Evolutionary conservation across 2,329 filamentous ascomycete species (phyloP).

Genomic region (Clonostachys rhizophaga): DNA sequence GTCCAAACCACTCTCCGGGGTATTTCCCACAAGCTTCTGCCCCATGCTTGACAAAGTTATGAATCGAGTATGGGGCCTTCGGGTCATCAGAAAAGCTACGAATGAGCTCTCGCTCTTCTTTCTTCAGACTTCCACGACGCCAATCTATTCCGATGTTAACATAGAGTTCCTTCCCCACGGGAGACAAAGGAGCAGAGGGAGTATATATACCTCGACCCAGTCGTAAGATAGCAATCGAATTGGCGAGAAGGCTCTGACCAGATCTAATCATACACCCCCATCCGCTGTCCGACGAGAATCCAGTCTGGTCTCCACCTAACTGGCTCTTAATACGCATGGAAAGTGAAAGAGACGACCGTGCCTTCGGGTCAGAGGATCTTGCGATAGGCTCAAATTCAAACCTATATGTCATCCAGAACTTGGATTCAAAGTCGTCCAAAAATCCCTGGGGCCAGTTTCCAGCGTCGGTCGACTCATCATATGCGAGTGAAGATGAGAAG

Average conservation of each 20-base stretch:
- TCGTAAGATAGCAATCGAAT: slow-evolving; percentile 67
- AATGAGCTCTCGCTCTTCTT: slow-evolving; percentile 67
- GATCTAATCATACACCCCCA: slow-evolving; percentile 99
- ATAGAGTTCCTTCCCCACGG: no score
- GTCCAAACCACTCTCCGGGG: slow-evolving; percentile 97
- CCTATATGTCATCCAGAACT: slow-evolving; percentile 94
- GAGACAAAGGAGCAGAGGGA: not conserved
- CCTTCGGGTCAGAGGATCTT: slow-evolving; percentile 70
- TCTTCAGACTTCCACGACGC: slow-evolving; percentile 56
- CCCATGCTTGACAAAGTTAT: slow-evolving; percentile 88
- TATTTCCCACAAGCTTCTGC: slow-evolving; percentile 86
- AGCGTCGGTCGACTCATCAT: slow-evolving; percentile 35
- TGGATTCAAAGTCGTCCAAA: slow-evolving; percentile 87
- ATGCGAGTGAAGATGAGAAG: slow-evolving; percentile 45
- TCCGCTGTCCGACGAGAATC: slow-evolving; percentile 89
- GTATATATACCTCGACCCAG: slow-evolving; percentile 70
- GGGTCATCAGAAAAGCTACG: slow-evolving; percentile 84
- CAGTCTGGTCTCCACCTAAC: slow-evolving; percentile 64
- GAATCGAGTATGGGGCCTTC: slow-evolving; percentile 85
- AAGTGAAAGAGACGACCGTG: slow-evolving; percentile 69
- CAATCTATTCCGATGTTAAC: slow-evolving; percentile 50
- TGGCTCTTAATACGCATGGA: slow-evolving; percentile 79
- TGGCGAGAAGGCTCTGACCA: slow-evolving; percentile 88
- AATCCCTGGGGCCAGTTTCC: slow-evolving; percentile 80
- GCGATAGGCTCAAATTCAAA: slow-evolving; percentile 81